These are phyloP conservation scores for Radiomyces spectabilis DNA, from an alignment of 192 early-diverging fungal genomes.

Conservation along the genomic window DNA sequence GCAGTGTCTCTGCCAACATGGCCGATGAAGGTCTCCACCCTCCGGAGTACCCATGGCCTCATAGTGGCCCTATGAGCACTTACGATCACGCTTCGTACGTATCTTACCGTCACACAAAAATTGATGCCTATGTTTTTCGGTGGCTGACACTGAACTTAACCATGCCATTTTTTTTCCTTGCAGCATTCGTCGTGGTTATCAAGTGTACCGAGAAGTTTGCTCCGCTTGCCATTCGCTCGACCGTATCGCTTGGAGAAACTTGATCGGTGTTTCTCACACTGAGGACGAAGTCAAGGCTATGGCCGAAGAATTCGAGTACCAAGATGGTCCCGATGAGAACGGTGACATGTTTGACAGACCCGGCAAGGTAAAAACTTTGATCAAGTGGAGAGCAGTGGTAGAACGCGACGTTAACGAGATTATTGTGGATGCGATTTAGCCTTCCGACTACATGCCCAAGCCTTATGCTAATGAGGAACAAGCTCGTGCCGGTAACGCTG, in stretches of 20 bases:
- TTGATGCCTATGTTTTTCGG: background rate
- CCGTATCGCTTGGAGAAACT: slow-evolving; percentile 88
- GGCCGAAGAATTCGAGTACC: slow-evolving; percentile 88
- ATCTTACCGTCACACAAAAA: background rate
- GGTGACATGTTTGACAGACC: slow-evolving; percentile 92
- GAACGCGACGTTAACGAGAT: background rate
- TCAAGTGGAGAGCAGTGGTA: too few species aligned
- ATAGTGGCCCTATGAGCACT: slow-evolving; percentile 71
- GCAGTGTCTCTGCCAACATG: slow-evolving; percentile 68
- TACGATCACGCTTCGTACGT: slow-evolving; percentile 87
- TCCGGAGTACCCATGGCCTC: slow-evolving; percentile 83
- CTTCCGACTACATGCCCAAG: slow-evolving; percentile 81
- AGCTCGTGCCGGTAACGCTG: slow-evolving; percentile 90
- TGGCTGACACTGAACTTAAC: too few species aligned
- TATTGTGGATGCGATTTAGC: slow-evolving; percentile 24
- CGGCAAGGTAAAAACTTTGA: slow-evolving; percentile 54
- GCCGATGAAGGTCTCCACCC: slow-evolving; percentile 90
- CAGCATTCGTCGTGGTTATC: slow-evolving; percentile 96
- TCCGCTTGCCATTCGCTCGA: slow-evolving; percentile 95
- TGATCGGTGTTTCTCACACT: slow-evolving; percentile 91
- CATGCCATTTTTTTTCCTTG: slow-evolving; percentile 11
- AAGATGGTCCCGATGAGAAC: slow-evolving; percentile 86
- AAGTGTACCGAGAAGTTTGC: slow-evolving; percentile 98
- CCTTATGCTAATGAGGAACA: slow-evolving; percentile 98
- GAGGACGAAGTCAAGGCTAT: slow-evolving; percentile 90